A percentile compares a stretch with the other conserved stretches of the same genome.
Conservation (phyloP, 305 asterid species). For the Fraxinus albicans region DNA sequence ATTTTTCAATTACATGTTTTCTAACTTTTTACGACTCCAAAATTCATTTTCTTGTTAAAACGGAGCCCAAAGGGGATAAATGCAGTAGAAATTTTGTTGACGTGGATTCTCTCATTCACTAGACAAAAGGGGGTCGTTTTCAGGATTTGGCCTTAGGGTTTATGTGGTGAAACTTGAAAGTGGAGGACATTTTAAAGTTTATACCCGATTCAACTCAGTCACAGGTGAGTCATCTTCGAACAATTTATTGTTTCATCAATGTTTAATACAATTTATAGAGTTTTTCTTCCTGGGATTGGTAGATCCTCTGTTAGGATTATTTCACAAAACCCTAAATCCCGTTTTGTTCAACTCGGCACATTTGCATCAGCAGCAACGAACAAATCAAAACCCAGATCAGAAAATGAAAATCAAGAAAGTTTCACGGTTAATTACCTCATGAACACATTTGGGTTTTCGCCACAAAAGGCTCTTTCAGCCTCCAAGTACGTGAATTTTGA, state of each 20-base stretch:
- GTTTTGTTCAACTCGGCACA: neutral
- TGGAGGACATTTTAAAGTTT: neutral
- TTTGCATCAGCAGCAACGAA: neutral
- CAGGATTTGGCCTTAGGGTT: neutral
- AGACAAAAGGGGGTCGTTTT: neutral
- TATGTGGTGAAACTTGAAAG: neutral
- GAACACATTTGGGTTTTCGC: conserved; percentile 27
- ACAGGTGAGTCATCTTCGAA: neutral
- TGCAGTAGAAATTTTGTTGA: too few species aligned
- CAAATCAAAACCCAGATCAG: neutral
- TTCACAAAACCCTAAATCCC: neutral
- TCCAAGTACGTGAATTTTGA: conserved; percentile 18
- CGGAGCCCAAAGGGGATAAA: too few species aligned
- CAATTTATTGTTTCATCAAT: conserved; percentile 5
- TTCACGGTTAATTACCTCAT: conserved; percentile 10
- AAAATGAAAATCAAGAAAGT: neutral
- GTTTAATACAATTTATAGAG: conserved; percentile 17
- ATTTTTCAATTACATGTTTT: too few species aligned
- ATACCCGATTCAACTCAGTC: neutral
- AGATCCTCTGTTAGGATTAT: neutral
- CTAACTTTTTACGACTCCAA: too few species aligned
- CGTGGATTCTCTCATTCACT: neutral
- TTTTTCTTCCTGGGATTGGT: neutral
- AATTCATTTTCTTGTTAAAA: too few species aligned
- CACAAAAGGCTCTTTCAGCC: conserved; percentile 28